Conservation (phyloP, 2,329 filamentous ascomycete species). For the Camptophora hylomeconis region DNA sequence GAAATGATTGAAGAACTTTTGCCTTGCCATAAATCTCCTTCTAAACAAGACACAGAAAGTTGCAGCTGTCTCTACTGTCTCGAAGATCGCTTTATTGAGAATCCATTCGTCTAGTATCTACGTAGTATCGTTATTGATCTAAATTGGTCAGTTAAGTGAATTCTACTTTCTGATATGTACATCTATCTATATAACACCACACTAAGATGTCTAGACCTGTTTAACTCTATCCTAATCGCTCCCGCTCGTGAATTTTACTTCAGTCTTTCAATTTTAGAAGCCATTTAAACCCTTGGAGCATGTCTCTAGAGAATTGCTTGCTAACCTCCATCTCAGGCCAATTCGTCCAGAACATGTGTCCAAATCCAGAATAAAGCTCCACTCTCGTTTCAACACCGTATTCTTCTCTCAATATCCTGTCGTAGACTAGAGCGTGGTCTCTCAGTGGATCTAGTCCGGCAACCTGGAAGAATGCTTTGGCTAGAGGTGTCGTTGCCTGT, state of each 20-base stretch:
- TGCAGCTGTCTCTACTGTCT: slow-evolving; percentile 1
- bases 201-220: too few relatives aligned
- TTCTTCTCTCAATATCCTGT: slow-evolving; percentile 7
- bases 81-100: too few relatives aligned
- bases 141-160: too few relatives aligned
- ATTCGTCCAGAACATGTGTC: slow-evolving; percentile 19
- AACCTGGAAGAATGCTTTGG: slow-evolving; percentile 14
- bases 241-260: too few relatives aligned
- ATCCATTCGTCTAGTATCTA: too few relatives aligned
- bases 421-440: slow-evolving; percentile 13
- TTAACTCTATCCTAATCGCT: too few relatives aligned
- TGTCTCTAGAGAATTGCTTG: slow-evolving; percentile 2
- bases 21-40: slow-evolving; percentile 1
- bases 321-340: slow-evolving; percentile 3
- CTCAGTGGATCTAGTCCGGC: slow-evolving; percentile 14
- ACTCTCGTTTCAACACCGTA: slow-evolving; percentile 16
- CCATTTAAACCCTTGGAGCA: not conserved
- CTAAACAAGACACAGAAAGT: not conserved
- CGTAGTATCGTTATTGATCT: too few relatives aligned
- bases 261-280: too few relatives aligned
- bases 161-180: too few relatives aligned
- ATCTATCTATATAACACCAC: too few relatives aligned
- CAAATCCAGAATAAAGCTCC: slow-evolving; percentile 19
- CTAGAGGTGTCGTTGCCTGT: slow-evolving; percentile 2
- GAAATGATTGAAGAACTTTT: not conserved